These are phyloP conservation scores for Salix koriyanagi DNA, from an alignment of 345 rosid species.

Conservation along the genomic window DNA sequence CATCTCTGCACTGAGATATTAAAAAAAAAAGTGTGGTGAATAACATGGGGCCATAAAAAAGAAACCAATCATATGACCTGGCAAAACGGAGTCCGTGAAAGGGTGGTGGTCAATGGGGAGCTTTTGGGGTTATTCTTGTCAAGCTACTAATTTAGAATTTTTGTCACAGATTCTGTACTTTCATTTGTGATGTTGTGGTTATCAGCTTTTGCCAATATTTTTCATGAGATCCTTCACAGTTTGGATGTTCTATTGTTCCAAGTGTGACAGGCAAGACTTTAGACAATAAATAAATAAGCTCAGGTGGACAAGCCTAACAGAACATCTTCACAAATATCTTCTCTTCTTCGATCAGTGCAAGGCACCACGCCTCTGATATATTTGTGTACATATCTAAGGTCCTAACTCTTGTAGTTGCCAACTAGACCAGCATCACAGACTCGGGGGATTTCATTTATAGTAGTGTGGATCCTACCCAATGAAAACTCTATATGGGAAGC, in stretches of 20 bases:
- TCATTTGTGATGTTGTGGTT: background rate
- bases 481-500: constrained; percentile 44
- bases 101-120: background rate
- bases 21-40: background rate
- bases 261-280: background rate
- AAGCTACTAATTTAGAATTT: background rate
- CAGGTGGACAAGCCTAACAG: background rate
- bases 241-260: background rate
- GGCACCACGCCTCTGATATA: background rate
- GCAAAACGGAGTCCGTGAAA: background rate
- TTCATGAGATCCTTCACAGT: background rate
- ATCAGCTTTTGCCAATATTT: background rate
- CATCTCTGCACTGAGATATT: background rate
- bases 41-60: background rate
- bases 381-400: background rate
- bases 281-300: background rate
- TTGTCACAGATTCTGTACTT: background rate
- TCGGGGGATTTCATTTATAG: background rate
- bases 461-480: background rate
- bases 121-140: background rate
- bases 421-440: background rate
- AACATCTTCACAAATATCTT: background rate
- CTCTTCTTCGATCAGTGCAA: background rate
- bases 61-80: background rate
- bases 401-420: background rate